Conservation (phyloP, 225 moss, liverwort and hornwort species). For the Pseudisothecium myosuroides region DNA sequence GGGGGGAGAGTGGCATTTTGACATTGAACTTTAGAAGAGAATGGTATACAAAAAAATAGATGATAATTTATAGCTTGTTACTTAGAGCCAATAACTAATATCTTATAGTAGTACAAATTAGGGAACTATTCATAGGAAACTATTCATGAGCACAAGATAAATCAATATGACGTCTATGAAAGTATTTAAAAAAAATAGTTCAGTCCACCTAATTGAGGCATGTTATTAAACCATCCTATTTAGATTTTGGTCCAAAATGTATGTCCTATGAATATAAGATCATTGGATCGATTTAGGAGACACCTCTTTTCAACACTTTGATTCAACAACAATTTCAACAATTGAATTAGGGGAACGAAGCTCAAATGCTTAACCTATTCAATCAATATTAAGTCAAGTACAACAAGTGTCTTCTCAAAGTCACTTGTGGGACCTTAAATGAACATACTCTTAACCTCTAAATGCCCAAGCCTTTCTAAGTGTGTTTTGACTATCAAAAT, state of each 20-base stretch:
- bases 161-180: rapidly evolving
- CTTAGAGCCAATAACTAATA: not conserved
- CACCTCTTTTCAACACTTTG: not conserved
- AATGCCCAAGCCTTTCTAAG: no score
- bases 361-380: not conserved
- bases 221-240: not conserved
- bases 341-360: not conserved
- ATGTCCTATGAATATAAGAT: not conserved
- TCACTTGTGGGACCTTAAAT: not conserved
- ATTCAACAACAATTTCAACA: not conserved
- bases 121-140: rapidly evolving
- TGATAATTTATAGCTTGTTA: not conserved
- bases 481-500: no score
- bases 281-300: rapidly evolving
- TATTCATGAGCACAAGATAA: rapidly evolving
- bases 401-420: not conserved
- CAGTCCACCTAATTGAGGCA: not conserved
- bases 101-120: not conserved
- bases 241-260: not conserved
- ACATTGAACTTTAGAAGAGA: not conserved
- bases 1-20: not conserved
- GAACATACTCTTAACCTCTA: not conserved
- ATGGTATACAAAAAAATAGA: rapidly evolving
- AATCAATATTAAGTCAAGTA: not conserved
- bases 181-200: not conserved